Evolutionary conservation across 257 asterid species (phyloP), one percentile per base, ranked within the genome.

Genomic region (Lantana camara): DNA sequence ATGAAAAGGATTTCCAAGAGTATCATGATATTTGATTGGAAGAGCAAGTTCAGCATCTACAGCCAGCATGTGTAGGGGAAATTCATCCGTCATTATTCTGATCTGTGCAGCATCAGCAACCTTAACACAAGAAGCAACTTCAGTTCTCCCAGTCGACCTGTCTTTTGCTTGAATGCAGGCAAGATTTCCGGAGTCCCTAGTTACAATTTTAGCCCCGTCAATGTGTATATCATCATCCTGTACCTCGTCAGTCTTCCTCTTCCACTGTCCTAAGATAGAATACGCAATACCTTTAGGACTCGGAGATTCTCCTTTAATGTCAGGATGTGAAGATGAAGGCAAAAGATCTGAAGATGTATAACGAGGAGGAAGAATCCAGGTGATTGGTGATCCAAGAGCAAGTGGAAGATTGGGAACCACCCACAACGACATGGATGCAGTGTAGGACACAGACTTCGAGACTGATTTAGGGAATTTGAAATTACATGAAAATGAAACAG

Each of bases 301-400:
- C 58, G 52, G 66, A 19, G 84, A 69, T 64, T 71, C 85, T 64
- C 79, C 87, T 82, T 79, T 73, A 62, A 68, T 50, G 71, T 68
- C 62, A 11, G 79, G 60, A 42, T 68, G 74, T 32, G 89, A 75
- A 67, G 83, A 74, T 42, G 67, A 66, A 61, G 96, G 98, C 69
- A 92, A 76, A 19, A 92, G 86, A 76, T 78, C 80, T 4, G 96
- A 85, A 13, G 96, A 79, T 40, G 83, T 83, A 66, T 89, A 92
- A 73, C 82, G 68, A 61, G 97, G 80, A 68, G 98, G 97, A 63
- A 92, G 88, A 70, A 87, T 75, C 98, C 98, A 92, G 34, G 97
- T 89, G 52, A 80, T 69, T 32, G 89, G 76, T 17, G 69, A 82
- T 68, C 97, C 98, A 55, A 85, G 85, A 73, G 95, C 82, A 65